Evolutionary conservation across 495 filamentous ascomycete genomes (phyloP).

Genomic region (Penicillium argentinense): DNA sequence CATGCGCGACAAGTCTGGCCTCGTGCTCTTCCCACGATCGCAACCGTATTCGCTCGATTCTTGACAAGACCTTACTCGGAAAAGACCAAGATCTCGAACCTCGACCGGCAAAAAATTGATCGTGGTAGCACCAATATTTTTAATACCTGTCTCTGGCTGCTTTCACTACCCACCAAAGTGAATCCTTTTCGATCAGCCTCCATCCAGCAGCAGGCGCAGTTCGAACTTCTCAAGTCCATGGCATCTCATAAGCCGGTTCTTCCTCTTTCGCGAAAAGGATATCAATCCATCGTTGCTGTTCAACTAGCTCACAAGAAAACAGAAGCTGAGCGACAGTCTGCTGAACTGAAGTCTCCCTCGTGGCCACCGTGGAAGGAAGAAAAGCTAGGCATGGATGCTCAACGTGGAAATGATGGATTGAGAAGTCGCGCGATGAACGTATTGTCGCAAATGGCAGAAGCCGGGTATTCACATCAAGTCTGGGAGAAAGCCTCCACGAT

Average conservation of each 20-base stretch:
- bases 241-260: constrained; percentile 53
- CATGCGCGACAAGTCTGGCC: constrained; percentile 61
- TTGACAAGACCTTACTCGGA: constrained; percentile 18
- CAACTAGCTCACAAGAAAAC: constrained; percentile 69
- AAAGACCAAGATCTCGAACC: neutral
- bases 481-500: constrained; percentile 61
- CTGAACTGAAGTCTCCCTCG: constrained; percentile 55
- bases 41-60: constrained; percentile 37
- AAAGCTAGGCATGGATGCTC: constrained; percentile 55
- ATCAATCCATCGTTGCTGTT: constrained; percentile 56
- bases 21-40: constrained; percentile 49
- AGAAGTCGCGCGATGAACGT: constrained; percentile 58
- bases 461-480: constrained; percentile 53
- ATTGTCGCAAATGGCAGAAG: constrained; percentile 59
- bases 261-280: constrained; percentile 59
- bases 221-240: constrained; percentile 63
- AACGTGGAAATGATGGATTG: constrained; percentile 54
- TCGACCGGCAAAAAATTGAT: constrained; percentile 13
- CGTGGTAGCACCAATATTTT: constrained; percentile 32
- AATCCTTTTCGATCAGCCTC: constrained; percentile 49
- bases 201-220: constrained; percentile 61
- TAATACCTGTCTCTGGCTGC: constrained; percentile 55
- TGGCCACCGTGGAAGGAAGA: constrained; percentile 77
- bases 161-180: constrained; percentile 52
- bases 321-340: constrained; percentile 55